phyloP scores from a whole-genome alignment of 2,329 filamentous ascomycete species.

The Alternaria sp. region DNA sequence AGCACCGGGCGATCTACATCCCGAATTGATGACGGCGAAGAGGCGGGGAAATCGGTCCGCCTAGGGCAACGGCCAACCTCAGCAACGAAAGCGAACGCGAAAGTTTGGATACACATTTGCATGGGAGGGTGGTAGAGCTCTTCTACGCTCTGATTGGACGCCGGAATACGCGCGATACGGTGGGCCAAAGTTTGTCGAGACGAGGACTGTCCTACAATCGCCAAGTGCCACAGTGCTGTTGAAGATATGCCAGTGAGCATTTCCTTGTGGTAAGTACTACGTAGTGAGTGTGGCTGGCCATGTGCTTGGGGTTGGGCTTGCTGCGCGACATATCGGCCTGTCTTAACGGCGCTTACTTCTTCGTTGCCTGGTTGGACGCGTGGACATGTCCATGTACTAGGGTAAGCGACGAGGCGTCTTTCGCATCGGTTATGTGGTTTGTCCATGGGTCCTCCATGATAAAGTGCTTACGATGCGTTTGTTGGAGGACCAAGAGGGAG shows the following conservation, averaged over 20 bases:
- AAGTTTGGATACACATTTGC: not conserved
- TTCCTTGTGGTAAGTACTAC: not conserved
- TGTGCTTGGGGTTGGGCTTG: not conserved
- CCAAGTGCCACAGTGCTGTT: not conserved
- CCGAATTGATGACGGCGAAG: not conserved
- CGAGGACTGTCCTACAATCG: not conserved
- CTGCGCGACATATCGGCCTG: not conserved
- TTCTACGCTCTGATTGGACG: not conserved
- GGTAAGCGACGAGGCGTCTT: too few relatives aligned
- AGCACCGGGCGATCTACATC: not conserved
- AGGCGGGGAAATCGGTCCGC: not conserved
- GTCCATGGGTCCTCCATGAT: not conserved
- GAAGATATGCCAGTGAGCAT: not conserved
- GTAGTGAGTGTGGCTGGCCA: not conserved
- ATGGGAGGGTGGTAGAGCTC: not conserved
- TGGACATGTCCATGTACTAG: not conserved
- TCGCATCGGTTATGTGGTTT: not conserved
- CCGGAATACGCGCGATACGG: not conserved
- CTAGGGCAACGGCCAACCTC: not conserved
- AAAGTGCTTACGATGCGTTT: not conserved
- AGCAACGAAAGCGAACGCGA: not conserved
- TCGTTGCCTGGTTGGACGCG: not conserved
- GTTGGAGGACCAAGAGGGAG: not conserved
- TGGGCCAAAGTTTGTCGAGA: not conserved
- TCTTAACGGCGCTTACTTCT: not conserved